Evolutionary conservation across 495 filamentous ascomycete genomes (phyloP), one percentile per base, ranked within the genome.

Genomic region (Cercophora sp.): DNA sequence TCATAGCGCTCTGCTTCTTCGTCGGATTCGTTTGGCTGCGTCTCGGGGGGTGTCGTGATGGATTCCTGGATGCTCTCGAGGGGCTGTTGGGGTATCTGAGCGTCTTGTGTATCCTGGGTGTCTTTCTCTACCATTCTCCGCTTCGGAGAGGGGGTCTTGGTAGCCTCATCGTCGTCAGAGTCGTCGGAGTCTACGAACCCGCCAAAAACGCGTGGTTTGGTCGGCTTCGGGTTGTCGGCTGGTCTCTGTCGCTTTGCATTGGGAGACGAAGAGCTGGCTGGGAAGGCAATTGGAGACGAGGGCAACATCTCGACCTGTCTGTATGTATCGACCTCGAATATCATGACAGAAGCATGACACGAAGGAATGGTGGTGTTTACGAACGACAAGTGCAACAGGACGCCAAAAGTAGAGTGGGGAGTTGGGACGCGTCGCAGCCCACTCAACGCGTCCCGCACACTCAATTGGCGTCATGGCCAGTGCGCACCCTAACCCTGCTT

Each of bases 121-220:
- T 56, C 46, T 5, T 51, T 44, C 1, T 64, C 39, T 10, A 65
- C 48, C 61, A 68, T 71, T n/a, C 68, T 47, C 52, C 64, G 70
- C 44, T 72, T 70, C 1, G 76, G 50, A 4, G 70, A 66, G 5
- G 71, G 68, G 48, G 69, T 23, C 1, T 63, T 52, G 15, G 61
- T 59, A 24, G 63, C 62, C 22, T 72, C 51, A 25, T 69, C 65
- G 13, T 72, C 63, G 26, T 75, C 67, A 24, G 70, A 70, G 31
- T 71, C 67, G 24, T 80, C 77, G 37, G 80, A 77, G 45, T 70
- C 55, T 3, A 79, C 53, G 44, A 79, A 79, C 5, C 73, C 72
- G 6, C 59, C 67, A 29, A 66, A 54, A 20, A 56, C 57, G 48
- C 72, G 69, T 13, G 63, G 67, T 34, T 51, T 46, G 23, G 41